phyloP scores from a whole-genome alignment of 2,329 filamentous ascomycete genomes.

The Fusarium nisikadoi region DNA sequence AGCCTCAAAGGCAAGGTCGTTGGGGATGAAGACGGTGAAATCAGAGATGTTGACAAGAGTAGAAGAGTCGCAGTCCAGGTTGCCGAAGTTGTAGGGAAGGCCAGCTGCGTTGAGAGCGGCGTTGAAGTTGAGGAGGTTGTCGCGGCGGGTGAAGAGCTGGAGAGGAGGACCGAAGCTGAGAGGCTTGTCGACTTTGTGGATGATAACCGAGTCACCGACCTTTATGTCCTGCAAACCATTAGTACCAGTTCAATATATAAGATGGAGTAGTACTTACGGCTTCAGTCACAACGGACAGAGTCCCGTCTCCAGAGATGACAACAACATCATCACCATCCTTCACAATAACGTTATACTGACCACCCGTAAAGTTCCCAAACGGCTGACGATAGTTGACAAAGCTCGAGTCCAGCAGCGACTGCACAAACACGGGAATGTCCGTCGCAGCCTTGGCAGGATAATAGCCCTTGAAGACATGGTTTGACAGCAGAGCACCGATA shows the following conservation, averaged over 20 bases:
- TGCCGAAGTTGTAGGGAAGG: slow-evolving; percentile 42
- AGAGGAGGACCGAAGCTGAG: slow-evolving; percentile 46
- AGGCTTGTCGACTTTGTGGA: slow-evolving; percentile 47
- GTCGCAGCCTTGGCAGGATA: slow-evolving; percentile 46
- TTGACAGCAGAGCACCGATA: slow-evolving; percentile 47
- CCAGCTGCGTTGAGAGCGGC: slow-evolving; percentile 44
- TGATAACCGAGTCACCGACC: slow-evolving; percentile 43
- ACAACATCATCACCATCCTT: slow-evolving; percentile 47
- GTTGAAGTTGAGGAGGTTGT: slow-evolving; percentile 44
- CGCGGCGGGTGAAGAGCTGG: slow-evolving; percentile 46
- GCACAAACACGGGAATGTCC: slow-evolving; percentile 45
- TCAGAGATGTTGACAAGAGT: slow-evolving; percentile 44
- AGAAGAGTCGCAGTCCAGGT: slow-evolving; percentile 28
- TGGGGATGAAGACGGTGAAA: slow-evolving; percentile 47
- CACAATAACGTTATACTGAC: slow-evolving; percentile 50
- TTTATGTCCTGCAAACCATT: slow-evolving; percentile 42
- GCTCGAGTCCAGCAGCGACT: slow-evolving; percentile 46
- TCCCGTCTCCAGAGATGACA: slow-evolving; percentile 49
- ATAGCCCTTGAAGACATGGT: slow-evolving; percentile 48
- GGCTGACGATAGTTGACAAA: slow-evolving; percentile 49
- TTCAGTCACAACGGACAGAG: slow-evolving; percentile 48
- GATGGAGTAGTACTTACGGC: slow-evolving; percentile 33
- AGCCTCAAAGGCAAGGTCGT: slow-evolving; percentile 43
- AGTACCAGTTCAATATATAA: background rate
- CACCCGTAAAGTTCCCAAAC: slow-evolving; percentile 51